phyloP scores from a whole-genome alignment of 192 early-diverging fungal species.

The Dissophora globulifera region DNA sequence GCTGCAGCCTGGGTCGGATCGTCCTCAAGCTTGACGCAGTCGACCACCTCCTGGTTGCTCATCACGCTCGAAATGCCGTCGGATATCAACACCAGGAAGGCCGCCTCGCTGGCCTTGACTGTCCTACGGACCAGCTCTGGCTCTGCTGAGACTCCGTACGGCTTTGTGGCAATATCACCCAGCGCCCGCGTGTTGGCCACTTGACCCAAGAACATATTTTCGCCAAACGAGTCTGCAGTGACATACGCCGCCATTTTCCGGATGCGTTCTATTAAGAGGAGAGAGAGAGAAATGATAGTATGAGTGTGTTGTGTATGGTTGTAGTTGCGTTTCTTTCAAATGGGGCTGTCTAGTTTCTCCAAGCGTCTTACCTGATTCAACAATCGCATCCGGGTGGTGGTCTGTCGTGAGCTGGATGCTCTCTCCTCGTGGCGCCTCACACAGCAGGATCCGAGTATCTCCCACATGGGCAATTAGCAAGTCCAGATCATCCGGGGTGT shows the following conservation, averaged over 20 bases:
- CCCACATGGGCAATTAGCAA: conserved; percentile 76
- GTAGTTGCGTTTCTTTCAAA: too few relatives aligned
- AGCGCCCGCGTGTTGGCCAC: conserved; percentile 75
- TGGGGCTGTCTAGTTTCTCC: too few relatives aligned
- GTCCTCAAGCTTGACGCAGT: conserved; percentile 72
- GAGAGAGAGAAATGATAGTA: conserved; percentile 4
- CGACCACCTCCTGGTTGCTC: conserved; percentile 80
- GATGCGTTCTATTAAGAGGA: conserved; percentile 60
- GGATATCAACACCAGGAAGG: conserved; percentile 75
- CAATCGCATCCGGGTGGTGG: conserved; percentile 72
- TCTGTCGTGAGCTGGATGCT: conserved; percentile 67
- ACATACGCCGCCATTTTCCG: conserved; percentile 77
- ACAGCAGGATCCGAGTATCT: conserved; percentile 70
- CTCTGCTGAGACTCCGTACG: conserved; percentile 77
- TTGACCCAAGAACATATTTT: conserved; percentile 73
- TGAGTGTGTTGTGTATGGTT: too few relatives aligned
- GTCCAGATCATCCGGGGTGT: conserved; percentile 65
- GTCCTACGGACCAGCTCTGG: conserved; percentile 69
- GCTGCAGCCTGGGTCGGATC: conserved; percentile 66
- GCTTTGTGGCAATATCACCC: conserved; percentile 77
- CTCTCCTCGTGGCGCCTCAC: conserved; percentile 67
- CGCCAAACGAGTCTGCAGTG: conserved; percentile 80
- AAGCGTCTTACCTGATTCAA: conserved; percentile 52
- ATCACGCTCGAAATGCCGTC: conserved; percentile 78
- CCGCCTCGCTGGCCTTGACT: conserved; percentile 67